Conservation (phyloP, 2,329 filamentous ascomycete genomes). For the Thielaviopsis cerberus region DNA sequence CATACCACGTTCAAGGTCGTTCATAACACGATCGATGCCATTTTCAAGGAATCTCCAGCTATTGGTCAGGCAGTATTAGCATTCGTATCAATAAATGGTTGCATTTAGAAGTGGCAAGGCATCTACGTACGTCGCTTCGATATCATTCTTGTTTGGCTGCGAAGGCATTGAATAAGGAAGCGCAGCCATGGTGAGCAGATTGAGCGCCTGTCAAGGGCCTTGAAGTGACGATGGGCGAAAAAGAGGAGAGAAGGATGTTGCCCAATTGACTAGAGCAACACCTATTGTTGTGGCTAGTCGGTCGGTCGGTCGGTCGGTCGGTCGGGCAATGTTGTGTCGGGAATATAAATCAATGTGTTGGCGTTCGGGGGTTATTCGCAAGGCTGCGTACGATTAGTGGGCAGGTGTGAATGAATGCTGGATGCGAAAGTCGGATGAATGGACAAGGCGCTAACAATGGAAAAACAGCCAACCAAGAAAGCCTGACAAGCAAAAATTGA, state of each 20-base stretch:
- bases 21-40: slow-evolving; percentile 86
- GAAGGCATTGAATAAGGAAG: slow-evolving; percentile 31
- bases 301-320: not conserved
- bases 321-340: not conserved
- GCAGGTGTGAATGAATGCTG: not conserved
- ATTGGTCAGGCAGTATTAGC: not conserved
- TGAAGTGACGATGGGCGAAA: not conserved
- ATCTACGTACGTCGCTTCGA: slow-evolving; percentile 30
- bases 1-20: slow-evolving; percentile 74
- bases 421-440: not conserved
- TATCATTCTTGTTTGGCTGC: slow-evolving; percentile 43
- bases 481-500: not conserved
- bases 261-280: not conserved
- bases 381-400: not conserved
- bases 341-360: not conserved
- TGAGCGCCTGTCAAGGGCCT: not conserved
- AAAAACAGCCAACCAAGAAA: not conserved
- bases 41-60: slow-evolving; percentile 82
- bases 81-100: not conserved
- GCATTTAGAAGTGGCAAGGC: not conserved
- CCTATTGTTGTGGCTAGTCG: not conserved
- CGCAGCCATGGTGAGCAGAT: slow-evolving; percentile 17
- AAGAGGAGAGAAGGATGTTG: slow-evolving; percentile 1
- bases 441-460: not conserved
- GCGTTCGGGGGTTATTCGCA: not conserved